Evolutionary conservation across 2,329 filamentous ascomycete species (phyloP), one percentile per base, ranked within the genome.

Genomic region (Zymoseptoria pseudotritici): DNA sequence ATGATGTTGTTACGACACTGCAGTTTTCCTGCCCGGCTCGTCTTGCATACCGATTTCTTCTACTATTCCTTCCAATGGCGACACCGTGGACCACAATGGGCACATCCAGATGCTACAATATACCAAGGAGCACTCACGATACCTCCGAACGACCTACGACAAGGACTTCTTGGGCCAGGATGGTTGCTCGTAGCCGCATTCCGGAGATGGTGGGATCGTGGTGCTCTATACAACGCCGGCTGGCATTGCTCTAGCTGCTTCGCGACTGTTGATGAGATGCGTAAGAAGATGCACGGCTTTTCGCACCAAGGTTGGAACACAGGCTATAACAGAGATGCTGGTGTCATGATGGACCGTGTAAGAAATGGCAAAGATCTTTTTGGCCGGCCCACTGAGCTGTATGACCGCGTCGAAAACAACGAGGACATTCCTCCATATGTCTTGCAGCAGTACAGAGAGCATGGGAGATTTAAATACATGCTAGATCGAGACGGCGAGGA

Each of bases 351-450:
- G 22, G 22, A 24, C 22, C 74, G 78, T 1, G 78, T 86, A 31
- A 73, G 83, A 24, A 71, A 75, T n/a, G 83, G 84, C 0, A 69
- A 74, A 59, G 83, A 86, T 62, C 67, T 86, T 4, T 85, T 82
- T 78, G 82, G 81, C n/a, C 75, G 83, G 20, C 64, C 72, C 22
- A 71, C 68, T 1, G 76, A 85, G 63, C 67, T 71, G 8, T 85
- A 82, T 63, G 73, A 77, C 7, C 74, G 76, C 55, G 69, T 85
- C 17, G 77, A 81, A 2, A 69, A 75, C 31, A 84, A 84, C 52
- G 63, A 63, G 53, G 83, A 86, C 63, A 66, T 86, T 56, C 84
- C 83, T 3, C 56, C 60, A n/a, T 78, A 80, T 54, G 65, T 86
- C 4, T 22, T 67, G 58, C 26, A 50, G 46, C 52, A 61, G 61